Evolutionary conservation across 768 basidiomycete species (phyloP).

Genomic region (Hygrocybe punicea): DNA sequence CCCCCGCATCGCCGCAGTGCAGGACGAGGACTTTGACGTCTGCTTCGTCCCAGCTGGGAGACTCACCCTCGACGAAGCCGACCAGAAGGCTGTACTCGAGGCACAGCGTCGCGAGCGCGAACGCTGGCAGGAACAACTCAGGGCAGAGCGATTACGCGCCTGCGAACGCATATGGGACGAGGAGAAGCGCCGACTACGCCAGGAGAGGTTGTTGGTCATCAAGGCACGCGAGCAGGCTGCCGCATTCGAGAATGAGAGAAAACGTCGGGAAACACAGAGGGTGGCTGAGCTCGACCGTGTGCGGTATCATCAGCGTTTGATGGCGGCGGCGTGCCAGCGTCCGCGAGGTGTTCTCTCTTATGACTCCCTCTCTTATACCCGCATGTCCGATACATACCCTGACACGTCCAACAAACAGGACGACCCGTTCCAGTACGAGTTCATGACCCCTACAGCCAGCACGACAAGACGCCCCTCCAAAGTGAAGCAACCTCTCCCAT

Average conservation of each 20-base stretch:
- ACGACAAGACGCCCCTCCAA: constrained; percentile 23
- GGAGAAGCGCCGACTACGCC: constrained; percentile 43
- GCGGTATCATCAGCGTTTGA: constrained; percentile 1
- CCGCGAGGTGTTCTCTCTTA: background rate
- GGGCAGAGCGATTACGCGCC: constrained; percentile 40
- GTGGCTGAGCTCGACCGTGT: constrained; percentile 7
- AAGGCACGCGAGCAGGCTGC: constrained; percentile 30
- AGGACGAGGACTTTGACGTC: constrained; percentile 48
- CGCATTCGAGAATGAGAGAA: constrained; percentile 25
- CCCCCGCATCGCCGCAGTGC: constrained; percentile 36
- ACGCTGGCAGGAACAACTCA: constrained; percentile 35
- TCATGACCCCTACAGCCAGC: constrained; percentile 18
- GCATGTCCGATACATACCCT: background rate
- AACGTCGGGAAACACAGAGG: constrained; percentile 15
- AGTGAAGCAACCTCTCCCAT: constrained; percentile 31
- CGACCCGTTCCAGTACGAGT: constrained; percentile 4
- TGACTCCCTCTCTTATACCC: background rate
- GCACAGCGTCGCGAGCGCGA: constrained; percentile 31
- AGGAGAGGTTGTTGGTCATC: constrained; percentile 35
- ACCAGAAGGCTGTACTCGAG: constrained; percentile 34
- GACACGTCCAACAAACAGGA: background rate
- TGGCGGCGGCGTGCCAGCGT: background rate
- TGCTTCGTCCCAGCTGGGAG: constrained; percentile 45
- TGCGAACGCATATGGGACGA: constrained; percentile 50
- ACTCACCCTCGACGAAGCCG: constrained; percentile 41